phyloP scores from a whole-genome alignment of 768 basidiomycete species.

The Rhodotorula toruloides region DNA sequence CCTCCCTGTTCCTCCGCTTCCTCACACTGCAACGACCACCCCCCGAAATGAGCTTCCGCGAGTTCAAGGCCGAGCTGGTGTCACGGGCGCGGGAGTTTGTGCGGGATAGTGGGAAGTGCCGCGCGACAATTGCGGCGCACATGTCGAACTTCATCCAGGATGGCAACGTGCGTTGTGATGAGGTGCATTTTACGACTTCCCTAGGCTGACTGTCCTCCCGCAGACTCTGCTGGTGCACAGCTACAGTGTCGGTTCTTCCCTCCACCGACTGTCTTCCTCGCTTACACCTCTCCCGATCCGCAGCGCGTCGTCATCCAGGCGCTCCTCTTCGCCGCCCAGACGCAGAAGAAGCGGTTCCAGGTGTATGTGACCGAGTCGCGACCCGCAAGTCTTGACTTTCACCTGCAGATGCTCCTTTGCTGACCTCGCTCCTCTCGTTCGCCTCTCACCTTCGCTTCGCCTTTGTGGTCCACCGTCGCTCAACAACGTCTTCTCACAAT shows the following conservation, averaged over 20 bases:
- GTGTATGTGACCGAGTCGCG: slow-evolving; percentile 97
- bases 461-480: too few species aligned
- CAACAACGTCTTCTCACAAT: too few species aligned
- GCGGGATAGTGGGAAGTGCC: slow-evolving; percentile 69
- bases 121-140: slow-evolving; percentile 79
- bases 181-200: not conserved
- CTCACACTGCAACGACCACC: slow-evolving; percentile 54
- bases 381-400: slow-evolving; percentile 60
- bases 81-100: slow-evolving; percentile 39
- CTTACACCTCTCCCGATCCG: not conserved
- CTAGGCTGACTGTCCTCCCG: slow-evolving; percentile 29
- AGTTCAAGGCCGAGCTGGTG: slow-evolving; percentile 40
- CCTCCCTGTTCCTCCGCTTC: slow-evolving; percentile 83
- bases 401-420: not conserved
- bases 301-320: slow-evolving; percentile 84
- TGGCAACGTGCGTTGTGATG: slow-evolving; percentile 57
- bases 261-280: too few species aligned
- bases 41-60: slow-evolving; percentile 64
- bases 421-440: not conserved
- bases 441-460: too few species aligned
- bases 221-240: slow-evolving; percentile 89
- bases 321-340: slow-evolving; percentile 72
- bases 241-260: slow-evolving; percentile 55
- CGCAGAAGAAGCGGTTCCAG: slow-evolving; percentile 79
- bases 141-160: slow-evolving; percentile 92